Evolutionary conservation across 2,329 filamentous ascomycete genomes (phyloP).

Genomic region (Aspergillus japonicus): DNA sequence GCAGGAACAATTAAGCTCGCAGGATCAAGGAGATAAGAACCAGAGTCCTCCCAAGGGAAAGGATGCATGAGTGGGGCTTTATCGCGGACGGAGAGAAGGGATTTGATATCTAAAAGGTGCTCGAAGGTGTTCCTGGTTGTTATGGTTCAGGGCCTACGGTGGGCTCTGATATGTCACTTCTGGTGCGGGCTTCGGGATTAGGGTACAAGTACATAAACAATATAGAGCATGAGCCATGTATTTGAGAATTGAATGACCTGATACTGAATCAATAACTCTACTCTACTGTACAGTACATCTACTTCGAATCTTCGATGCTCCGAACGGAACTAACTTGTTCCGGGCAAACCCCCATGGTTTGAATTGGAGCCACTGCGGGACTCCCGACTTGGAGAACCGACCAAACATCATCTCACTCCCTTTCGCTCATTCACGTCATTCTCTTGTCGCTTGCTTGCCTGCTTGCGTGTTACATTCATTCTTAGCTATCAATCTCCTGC

Average conservation of each 20-base stretch:
- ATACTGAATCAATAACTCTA: not conserved
- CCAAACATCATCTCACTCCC: conserved; percentile 11
- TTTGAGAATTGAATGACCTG: not conserved
- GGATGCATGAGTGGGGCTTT: conserved; percentile 15
- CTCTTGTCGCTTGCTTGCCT: not conserved
- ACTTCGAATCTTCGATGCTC: conserved; percentile 16
- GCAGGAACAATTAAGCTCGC: conserved; percentile 38
- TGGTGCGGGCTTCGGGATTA: not conserved
- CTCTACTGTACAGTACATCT: too few species aligned
- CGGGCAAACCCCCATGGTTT: conserved; percentile 12
- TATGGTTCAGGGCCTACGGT: not conserved
- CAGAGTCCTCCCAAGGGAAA: conserved; percentile 21
- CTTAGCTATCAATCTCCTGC: conserved; percentile 15
- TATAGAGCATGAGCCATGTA: not conserved
- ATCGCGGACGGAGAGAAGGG: not conserved
- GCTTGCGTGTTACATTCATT: conserved; percentile 8
- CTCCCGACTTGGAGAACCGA: conserved; percentile 18
- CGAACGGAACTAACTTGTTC: conserved; percentile 30
- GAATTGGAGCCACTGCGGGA: conserved; percentile 19
- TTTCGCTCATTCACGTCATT: not conserved
- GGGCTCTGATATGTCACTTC: not conserved
- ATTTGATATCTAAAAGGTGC: not conserved
- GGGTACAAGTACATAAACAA: not conserved
- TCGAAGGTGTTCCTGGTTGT: not conserved
- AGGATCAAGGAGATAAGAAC: conserved; percentile 21